Base-by-base conservation (phyloP, 441 rosid genomes). In the Euphorbia schlechtendalii region DNA sequence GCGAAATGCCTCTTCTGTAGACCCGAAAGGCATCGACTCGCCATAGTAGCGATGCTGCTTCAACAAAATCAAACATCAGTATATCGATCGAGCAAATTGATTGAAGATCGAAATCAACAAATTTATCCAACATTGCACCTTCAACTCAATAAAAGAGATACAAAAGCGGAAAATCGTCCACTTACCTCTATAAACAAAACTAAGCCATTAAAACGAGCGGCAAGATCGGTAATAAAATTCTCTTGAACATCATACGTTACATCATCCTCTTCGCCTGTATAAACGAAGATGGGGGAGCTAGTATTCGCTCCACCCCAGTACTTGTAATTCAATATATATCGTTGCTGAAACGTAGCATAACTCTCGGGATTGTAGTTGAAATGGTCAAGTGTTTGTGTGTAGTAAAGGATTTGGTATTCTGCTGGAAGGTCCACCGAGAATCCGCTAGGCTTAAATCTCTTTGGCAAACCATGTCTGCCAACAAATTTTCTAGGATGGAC, bases 21-120 rank as follows among this genome's bases (percentile, higher is more conserved):
- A 68, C 38, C 76, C 75, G 59, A 75, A 78, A 18, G 86, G 86
- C 3, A 73, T 56, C n/a, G 83, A 77, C 6, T 71, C 64, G 7
- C 86, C 80, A 59, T 77, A 79, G 56, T 71, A 79, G 8, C 77
- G 82, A 70, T 82, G 86, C 86, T 76, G 70, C 5, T 55, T 18
- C 63, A 18, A 1, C 38, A 53, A 49, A 18, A 49, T 67, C 75
- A 18, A 14, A 15, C 51, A 27, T 22, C 22, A 8, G 11, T 9
- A 5, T 38, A 3, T 43, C 4, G 18, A 32, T 3, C 36, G 7
- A 32, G 4, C 3, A 32, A n/a, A n/a, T n/a, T n/a, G n/a, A n/a
- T n/a, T n/a, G n/a, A n/a, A n/a, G n/a, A n/a, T n/a, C n/a, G n/a
- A n/a, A n/a, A n/a, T n/a, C n/a, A n/a, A n/a, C n/a, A n/a, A n/a